Evolutionary conservation across 208 protist genomes (phyloP).

Genomic region (Trypanosoma boissoni): DNA sequence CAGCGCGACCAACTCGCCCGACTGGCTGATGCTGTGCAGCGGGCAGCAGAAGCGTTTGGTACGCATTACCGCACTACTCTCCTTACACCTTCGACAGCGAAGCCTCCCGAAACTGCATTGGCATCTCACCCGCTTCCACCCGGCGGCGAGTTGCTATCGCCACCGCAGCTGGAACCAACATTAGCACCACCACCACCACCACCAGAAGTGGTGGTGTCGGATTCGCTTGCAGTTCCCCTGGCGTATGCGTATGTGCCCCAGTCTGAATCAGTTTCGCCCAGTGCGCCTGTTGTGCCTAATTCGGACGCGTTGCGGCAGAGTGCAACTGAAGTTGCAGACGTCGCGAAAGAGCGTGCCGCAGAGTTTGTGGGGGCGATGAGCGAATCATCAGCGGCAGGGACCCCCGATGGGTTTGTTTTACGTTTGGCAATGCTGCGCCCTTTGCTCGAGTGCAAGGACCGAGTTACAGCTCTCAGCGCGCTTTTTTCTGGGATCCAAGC

Average conservation of each 20-base stretch:
- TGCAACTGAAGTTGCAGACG: constrained; percentile 23
- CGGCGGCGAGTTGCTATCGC: no score
- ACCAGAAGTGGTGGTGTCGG: neutral
- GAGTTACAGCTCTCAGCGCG: constrained; percentile 25
- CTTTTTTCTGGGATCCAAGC: constrained; percentile 38
- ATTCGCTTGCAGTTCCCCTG: constrained; percentile 3
- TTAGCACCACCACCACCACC: neutral
- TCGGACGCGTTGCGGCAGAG: constrained; percentile 47
- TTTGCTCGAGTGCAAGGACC: constrained; percentile 41
- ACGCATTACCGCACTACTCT: constrained; percentile 37
- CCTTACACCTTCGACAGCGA: neutral
- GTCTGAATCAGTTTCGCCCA: constrained; percentile 28
- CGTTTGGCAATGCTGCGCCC: constrained; percentile 41
- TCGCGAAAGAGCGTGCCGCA: constrained; percentile 22
- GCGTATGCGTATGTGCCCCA: no score
- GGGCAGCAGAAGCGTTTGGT: constrained; percentile 29
- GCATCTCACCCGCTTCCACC: no score
- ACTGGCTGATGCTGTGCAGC: constrained; percentile 30
- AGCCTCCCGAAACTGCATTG: neutral
- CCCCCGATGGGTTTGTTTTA: constrained; percentile 21
- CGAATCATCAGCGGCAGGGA: neutral
- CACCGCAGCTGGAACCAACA: neutral
- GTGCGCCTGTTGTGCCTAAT: constrained; percentile 47
- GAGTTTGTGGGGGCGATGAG: constrained; percentile 18
- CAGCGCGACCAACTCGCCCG: constrained; percentile 45